Evolutionary conservation across 305 asterid species (phyloP).

Genomic region (Solanum hybrid): DNA sequence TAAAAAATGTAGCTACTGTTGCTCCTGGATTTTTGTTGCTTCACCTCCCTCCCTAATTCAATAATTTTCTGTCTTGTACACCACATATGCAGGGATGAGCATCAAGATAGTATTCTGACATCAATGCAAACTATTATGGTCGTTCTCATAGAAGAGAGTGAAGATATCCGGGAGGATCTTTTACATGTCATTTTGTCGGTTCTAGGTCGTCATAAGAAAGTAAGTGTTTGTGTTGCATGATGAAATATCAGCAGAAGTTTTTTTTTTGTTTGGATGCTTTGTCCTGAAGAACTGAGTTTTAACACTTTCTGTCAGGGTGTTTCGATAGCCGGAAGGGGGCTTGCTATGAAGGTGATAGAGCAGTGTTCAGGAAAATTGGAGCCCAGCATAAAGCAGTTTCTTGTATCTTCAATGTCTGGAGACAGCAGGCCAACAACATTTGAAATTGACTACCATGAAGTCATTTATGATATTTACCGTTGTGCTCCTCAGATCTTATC

Average conservation of each 20-base stretch:
- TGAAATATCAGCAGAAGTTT: not conserved
- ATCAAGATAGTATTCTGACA: constrained; percentile 71
- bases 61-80: not conserved
- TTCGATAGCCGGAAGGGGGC: constrained; percentile 63
- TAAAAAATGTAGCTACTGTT: not conserved
- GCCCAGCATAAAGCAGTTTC: constrained; percentile 77
- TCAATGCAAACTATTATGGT: constrained; percentile 95
- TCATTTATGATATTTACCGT: constrained; percentile 68
- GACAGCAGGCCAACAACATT: constrained; percentile 45
- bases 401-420: constrained; percentile 81
- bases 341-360: constrained; percentile 79
- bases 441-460: constrained; percentile 64
- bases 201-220: constrained; percentile 74
- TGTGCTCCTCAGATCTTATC: constrained; percentile 80
- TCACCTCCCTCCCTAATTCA: not conserved
- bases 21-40: not conserved
- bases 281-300: constrained; percentile 6
- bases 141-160: constrained; percentile 89
- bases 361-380: constrained; percentile 81
- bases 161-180: constrained; percentile 78
- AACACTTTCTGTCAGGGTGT: constrained; percentile 43
- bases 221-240: constrained; percentile 13
- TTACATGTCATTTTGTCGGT: constrained; percentile 56
- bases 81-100: constrained; percentile 62
- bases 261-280: constrained; percentile 1